Evolutionary conservation across 306 rosid genomes (phyloP), one percentile per base, ranked within the genome.

Genomic region (Comarum palustre): DNA sequence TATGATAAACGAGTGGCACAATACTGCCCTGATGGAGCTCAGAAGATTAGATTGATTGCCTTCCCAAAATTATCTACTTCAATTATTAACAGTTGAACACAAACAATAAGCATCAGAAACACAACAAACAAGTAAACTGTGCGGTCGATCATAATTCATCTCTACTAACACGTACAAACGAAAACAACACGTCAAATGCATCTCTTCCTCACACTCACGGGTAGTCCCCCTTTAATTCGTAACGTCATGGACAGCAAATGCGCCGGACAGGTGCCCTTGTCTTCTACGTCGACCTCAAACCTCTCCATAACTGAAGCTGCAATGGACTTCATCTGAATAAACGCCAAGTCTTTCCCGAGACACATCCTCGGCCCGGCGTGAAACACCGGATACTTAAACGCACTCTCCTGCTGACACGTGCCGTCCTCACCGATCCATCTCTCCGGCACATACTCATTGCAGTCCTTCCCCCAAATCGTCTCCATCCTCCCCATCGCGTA

Each of bases 401-500:
- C 84, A 38, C 78, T 88, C 75, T 88, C 92, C 0, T 16, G 51
- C 66, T 69, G 65, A 31, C 12, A 92, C 0, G 68, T 34, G 0
- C 93, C 92, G 11, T 84, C 82, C 8, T 89, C 80, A 5, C 79
- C 86, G 3, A 92, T 14, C 97, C 97, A 92, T 75, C 93, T 80
- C 8, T 92, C 96, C 0, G 96, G 93, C 38, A 39, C 46, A 63
- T 52, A 92, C 13, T 83, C 92, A 0, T 2, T 1, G 11, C 74
- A 83, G 3, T 84, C 82, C 25, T 85, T 46, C 4, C 97, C 96
- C 97, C 97, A 88, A 4, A 92, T 62, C 39, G 50, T 81, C 84
- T 86, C 94, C 88, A 84, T 86, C 38, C 97, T 83, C 38, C 92
- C 97, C 97, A 92, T 92, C 0, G 92, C 94, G 8, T 87, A 92